A percentile compares a stretch with the other conserved stretches of the same genome.
Evolutionary conservation across 257 asterid species (phyloP).

Genomic region (Forsythia suspensa): DNA sequence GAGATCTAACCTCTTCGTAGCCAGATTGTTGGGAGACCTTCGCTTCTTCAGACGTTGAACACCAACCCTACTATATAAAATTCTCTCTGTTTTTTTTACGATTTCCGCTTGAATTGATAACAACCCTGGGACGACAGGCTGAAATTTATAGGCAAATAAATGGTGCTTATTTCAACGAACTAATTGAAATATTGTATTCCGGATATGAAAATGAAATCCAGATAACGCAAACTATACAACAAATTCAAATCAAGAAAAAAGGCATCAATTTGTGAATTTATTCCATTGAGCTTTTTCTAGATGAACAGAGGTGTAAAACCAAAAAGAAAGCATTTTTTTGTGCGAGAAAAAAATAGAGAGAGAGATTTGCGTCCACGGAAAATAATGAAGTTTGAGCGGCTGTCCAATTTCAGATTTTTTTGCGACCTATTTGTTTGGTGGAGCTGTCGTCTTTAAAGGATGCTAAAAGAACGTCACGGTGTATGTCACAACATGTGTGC

Average conservation of each 20-base stretch:
- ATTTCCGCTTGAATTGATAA: not conserved
- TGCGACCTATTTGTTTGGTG: conserved; percentile 16
- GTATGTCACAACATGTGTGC: no score
- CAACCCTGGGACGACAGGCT: not conserved
- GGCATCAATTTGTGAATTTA: not conserved
- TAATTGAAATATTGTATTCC: not conserved
- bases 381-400: conserved; percentile 17
- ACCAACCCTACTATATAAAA: not conserved
- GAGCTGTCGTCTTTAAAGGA: not conserved
- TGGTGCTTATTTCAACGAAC: conserved; percentile 10
- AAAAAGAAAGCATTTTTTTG: not conserved
- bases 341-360: not conserved
- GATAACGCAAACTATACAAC: not conserved
- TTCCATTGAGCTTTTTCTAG: not conserved
- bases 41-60: conserved; percentile 16
- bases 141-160: conserved; percentile 34
- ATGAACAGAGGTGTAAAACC: not conserved
- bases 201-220: not conserved
- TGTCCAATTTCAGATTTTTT: conserved; percentile 2
- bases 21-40: conserved; percentile 49
- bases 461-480: no score
- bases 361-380: conserved; percentile 34
- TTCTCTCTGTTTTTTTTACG: not conserved
- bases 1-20: conserved; percentile 49
- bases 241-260: not conserved